phyloP scores from a whole-genome alignment of 768 basidiomycete species.

The Panus rudis region DNA sequence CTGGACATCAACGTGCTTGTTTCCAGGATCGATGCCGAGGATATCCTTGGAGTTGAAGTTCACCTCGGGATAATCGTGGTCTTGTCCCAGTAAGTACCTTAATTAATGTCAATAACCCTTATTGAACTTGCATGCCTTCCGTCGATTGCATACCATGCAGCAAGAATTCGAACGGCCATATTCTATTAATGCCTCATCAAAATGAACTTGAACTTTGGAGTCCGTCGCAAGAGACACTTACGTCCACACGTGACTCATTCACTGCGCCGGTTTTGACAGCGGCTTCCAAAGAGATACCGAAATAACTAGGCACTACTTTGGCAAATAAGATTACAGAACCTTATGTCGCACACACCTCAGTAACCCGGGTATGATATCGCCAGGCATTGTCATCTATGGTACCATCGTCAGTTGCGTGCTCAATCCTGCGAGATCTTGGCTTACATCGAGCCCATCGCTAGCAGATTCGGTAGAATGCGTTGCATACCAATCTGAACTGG shows the following conservation, averaged over 20 bases:
- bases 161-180: constrained; percentile 68
- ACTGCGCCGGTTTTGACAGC: constrained; percentile 9
- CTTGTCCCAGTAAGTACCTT: constrained; percentile 49
- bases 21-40: constrained; percentile 21
- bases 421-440: not conserved
- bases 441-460: constrained; percentile 8
- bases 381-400: constrained; percentile 12
- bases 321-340: not conserved
- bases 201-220: not conserved
- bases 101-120: constrained; percentile 12
- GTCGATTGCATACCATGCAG: constrained; percentile 35
- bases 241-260: constrained; percentile 10
- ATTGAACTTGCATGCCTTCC: constrained; percentile 4
- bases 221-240: constrained; percentile 1
- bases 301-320: constrained; percentile 5
- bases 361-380: constrained; percentile 1
- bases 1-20: constrained; percentile 32
- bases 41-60: constrained; percentile 50
- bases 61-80: constrained; percentile 42
- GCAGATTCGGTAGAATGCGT: constrained; percentile 9
- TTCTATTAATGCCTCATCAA: constrained; percentile 28
- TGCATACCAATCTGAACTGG: constrained; percentile 7
- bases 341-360: too few relatives aligned
- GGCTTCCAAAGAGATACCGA: constrained; percentile 7
- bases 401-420: not conserved